Conservation (phyloP, 352 stramenopile species). For the Phytophthora sp. region DNA sequence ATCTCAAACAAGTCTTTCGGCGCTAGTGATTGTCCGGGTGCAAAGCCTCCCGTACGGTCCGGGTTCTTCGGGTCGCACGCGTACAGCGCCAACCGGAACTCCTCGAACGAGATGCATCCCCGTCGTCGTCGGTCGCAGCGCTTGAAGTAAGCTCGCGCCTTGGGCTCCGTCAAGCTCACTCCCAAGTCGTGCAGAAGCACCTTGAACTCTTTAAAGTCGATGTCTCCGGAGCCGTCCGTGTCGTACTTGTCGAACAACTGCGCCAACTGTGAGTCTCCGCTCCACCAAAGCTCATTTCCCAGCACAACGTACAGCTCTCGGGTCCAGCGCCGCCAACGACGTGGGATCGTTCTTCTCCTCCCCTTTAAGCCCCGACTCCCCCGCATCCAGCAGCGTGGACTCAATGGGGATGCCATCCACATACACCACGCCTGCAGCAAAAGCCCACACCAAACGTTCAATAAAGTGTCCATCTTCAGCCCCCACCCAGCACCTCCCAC, state of each 20-base stretch:
- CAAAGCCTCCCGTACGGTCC: slow-evolving; percentile 68
- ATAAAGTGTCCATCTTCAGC: background rate
- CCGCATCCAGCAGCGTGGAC: slow-evolving; percentile 55
- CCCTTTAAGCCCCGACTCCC: slow-evolving; percentile 45
- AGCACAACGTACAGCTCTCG: slow-evolving; percentile 41
- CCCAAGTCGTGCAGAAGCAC: slow-evolving; percentile 66
- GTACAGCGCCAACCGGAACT: slow-evolving; percentile 81
- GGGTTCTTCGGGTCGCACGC: slow-evolving; percentile 85
- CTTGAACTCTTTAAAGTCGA: slow-evolving; percentile 83
- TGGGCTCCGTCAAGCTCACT: slow-evolving; percentile 69
- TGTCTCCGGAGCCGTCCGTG: slow-evolving; percentile 71
- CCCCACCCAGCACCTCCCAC: too few species aligned
- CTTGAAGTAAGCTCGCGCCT: slow-evolving; percentile 81
- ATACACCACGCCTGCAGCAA: slow-evolving; percentile 61
- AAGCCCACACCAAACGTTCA: slow-evolving; percentile 2
- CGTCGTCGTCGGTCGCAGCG: slow-evolving; percentile 68
- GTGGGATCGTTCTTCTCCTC: slow-evolving; percentile 49
- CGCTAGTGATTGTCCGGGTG: slow-evolving; percentile 66
- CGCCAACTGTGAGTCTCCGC: background rate
- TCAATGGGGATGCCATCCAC: slow-evolving; percentile 81
- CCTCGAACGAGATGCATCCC: slow-evolving; percentile 79
- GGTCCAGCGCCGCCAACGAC: slow-evolving; percentile 54
- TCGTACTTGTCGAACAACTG: slow-evolving; percentile 89
- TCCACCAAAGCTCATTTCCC: too few species aligned
- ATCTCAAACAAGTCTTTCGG: slow-evolving; percentile 86